A percentile compares a stretch with the other conserved stretches of the same genome.
Conservation (phyloP, 202 grass and related monocot genomes). For the Bolboschoenoplectus hybrid region DNA sequence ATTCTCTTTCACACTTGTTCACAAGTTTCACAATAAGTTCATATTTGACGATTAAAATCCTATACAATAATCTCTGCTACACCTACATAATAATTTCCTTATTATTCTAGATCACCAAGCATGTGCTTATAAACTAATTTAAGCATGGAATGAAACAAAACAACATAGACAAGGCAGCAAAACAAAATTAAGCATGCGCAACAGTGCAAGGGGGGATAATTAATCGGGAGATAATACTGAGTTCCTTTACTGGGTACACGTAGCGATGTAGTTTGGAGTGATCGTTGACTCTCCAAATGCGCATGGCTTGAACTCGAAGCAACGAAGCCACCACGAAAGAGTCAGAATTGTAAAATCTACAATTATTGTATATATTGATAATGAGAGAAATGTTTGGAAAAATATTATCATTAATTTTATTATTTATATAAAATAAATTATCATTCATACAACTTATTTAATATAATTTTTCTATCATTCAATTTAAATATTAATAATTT, state of each 20-base stretch:
- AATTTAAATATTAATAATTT: too few species aligned
- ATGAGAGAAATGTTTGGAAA: not conserved
- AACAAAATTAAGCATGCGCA: not conserved
- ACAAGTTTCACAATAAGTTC: too few species aligned
- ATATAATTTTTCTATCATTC: too few species aligned
- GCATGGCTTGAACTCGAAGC: not conserved
- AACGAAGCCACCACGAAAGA: slow-evolving; percentile 1
- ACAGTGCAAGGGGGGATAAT: not conserved
- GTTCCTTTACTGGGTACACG: not conserved
- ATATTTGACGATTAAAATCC: too few species aligned
- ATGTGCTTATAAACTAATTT: not conserved
- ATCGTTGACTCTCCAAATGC: slow-evolving; percentile 13
- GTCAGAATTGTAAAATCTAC: not conserved
- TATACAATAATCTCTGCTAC: too few species aligned
- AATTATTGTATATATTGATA: not conserved
- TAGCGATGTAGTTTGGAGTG: not conserved
- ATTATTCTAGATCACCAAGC: not conserved
- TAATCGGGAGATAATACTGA: not conserved
- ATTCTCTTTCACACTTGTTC: too few species aligned
- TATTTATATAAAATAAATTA: too few species aligned
- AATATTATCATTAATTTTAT: too few species aligned
- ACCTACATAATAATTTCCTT: not conserved
- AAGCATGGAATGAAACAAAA: not conserved
- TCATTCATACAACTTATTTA: too few species aligned
- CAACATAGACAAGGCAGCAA: not conserved